Evolutionary conservation across 805 yeast genomes (phyloP), one percentile per base, ranked within the genome.

Genomic region (Wickerhamiella spandovensis): DNA sequence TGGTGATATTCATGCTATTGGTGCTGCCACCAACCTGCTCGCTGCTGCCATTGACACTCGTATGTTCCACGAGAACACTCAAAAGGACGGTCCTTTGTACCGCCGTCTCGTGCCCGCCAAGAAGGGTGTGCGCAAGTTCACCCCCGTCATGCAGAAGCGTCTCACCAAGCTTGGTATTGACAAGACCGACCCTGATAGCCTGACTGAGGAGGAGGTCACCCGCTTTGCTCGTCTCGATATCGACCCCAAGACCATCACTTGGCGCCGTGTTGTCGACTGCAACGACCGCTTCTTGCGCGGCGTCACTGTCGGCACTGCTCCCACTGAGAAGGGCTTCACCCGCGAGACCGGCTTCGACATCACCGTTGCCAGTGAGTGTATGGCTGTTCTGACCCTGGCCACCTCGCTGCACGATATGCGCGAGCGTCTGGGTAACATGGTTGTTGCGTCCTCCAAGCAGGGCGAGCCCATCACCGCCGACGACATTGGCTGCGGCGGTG

Each of bases 1-100:
- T 47, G 97, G 97, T 64, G 98, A 90, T 66, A 90, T 90, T 58
- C 97, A 90, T 68, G 97, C 97, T 44, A 88, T 90, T 53, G 80
- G 88, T 47, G 88, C 88, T 53, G 97, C 97, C 35, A 89, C 86
- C 59, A 90, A 90, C 72, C 73, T 90, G 62, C 74, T 90, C 55
- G 95, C 96, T 53, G 97, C 97, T 47, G 97, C 97, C 30, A 82
- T 90, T 54, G 97, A 90, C 68, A 87, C 97, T 6, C 82, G 97
- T 69, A 85, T 89, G 78, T 90, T 90, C 78, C 97, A 90, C 66
- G 97, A 90, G 71, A 62, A 73, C 55, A 82, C 96, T 9, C 95
- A 88, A 65, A 83, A 81, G 66, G 87, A 85, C 63, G 74, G 73
- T 37, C 85, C 88, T 15, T 78, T 90, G 58, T 89, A 81, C 72